Evolutionary conservation across 2,329 filamentous ascomycete species (phyloP), one percentile per base, ranked within the genome.

Genomic region (Blastomyces emzantsi): DNA sequence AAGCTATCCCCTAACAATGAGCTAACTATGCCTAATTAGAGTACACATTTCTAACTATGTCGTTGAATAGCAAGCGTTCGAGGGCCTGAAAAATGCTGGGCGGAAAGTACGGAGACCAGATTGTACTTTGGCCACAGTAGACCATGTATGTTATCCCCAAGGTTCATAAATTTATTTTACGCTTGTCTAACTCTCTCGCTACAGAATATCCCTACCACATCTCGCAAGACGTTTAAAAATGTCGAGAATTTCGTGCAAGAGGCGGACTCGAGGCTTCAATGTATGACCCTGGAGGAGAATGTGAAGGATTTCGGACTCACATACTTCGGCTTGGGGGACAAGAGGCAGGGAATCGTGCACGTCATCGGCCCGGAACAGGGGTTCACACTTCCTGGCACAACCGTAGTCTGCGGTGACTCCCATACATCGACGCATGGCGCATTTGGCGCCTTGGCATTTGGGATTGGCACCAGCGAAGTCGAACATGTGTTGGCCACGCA

Each of bases 331-430:
- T 87, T 99, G 67, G 90, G 89, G 70, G 93, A 97, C 79, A 95
- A 94, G 83, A 88, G 94, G 68, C 94, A 99, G 79, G 94, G 94
- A 69, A 99, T 99, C 71, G 94, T 97, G 64, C 94, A 99, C 79
- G 90, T 99, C 72, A 97, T 99, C 71, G 94, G 94, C 45, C 94
- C 94, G 51, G 94, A 99, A 82, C 94, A 99, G 78, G 94, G 94
- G 69, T 99, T 99, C 82, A 99, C 94, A 63, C 88, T 97, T 47
- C 94, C 94, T 52, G 94, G 91, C 69, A 97, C 94, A 62, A 99
- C 94, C 2, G 90, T 97, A 47, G 94, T 97, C 68, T 97, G 94
- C 74, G 94, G 94, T 77, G 94, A 99, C 83, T 96, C 90, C 73
- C 94, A 99, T 77, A 99, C 94, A 57, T 97, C 93, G 33, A 99